Evolutionary conservation across 345 rosid genomes (phyloP), one percentile per base, ranked within the genome.

Genomic region (Citrus unshiu): DNA sequence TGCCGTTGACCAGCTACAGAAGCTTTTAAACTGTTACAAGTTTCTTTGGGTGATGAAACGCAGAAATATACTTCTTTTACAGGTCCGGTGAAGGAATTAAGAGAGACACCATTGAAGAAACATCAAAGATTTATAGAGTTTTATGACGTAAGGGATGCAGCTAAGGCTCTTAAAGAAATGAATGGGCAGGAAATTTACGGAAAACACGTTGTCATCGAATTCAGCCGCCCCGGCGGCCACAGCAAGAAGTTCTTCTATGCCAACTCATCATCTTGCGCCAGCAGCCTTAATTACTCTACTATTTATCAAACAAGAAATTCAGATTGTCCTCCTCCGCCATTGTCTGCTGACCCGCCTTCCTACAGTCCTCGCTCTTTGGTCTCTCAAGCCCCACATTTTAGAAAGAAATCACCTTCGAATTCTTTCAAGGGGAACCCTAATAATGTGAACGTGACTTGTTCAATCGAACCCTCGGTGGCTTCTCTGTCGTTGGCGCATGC

Each of bases 141-240:
- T 70, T 91, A 84, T 77, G 99, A 96, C 74, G 85, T 92, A 0
- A 90, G 99, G 74, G 94, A 94, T 72, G 97, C 99, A 0, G 89
- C 97, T 3, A 84, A 64, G 81, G 99, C 99, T 64, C 84, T 91
- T 13, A 78, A 61, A 43, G 91, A 87, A 71, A 89, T 91, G 97
- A 81, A 93, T 74, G 99, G 97, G 0, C 86, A 86, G 79, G 86
- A 84, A 68, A 89, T 96, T 76, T 64, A 68, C 10, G 95, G 97
- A 3, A 87, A 82, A 77, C 84, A 78, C 4, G 84, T 96, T 29
- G 82, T 86, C 0, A 85, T 96, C 29, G 94, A 94, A 60, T 93
- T 92, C 68, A 93, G 98, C 65, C 95, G 99, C 7, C 98, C 99
- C 9, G 99, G 98, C 29, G 99, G 99, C 56, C 82, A 80, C 46